Evolutionary conservation across 2,329 filamentous ascomycete genomes (phyloP).

Genomic region (Phoma sp.): DNA sequence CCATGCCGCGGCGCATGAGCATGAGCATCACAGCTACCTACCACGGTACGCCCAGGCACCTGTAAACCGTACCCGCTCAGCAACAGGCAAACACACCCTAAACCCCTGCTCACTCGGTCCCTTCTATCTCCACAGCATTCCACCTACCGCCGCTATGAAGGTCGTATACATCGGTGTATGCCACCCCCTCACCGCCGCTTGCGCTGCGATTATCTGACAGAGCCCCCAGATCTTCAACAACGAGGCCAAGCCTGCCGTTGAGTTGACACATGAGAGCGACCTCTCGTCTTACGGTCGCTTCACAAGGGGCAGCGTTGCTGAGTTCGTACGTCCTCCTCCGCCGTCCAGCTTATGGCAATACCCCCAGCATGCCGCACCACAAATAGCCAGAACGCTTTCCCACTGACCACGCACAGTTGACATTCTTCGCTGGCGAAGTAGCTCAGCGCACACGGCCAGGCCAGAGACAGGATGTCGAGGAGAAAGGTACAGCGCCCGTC

Average conservation of each 20-base stretch:
- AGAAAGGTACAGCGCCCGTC: slow-evolving; percentile 61
- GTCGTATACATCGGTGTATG: slow-evolving; percentile 85
- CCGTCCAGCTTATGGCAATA: background rate
- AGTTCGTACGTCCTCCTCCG: slow-evolving; percentile 34
- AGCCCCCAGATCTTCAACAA: slow-evolving; percentile 76
- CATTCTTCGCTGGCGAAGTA: slow-evolving; percentile 83
- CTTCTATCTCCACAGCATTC: background rate
- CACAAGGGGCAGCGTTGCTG: slow-evolving; percentile 58
- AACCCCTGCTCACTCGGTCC: too few species aligned
- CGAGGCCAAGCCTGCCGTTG: slow-evolving; percentile 72
- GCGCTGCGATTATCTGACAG: slow-evolving; percentile 19
- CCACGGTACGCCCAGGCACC: slow-evolving; percentile 2
- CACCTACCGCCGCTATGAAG: slow-evolving; percentile 68
- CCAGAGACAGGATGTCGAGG: slow-evolving; percentile 83
- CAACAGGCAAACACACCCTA: background rate
- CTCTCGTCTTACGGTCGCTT: slow-evolving; percentile 81
- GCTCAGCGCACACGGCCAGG: slow-evolving; percentile 84
- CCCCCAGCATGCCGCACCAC: background rate
- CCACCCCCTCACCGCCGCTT: slow-evolving; percentile 31
- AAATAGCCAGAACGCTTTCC: background rate
- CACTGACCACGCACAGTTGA: slow-evolving; percentile 63
- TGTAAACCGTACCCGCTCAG: background rate
- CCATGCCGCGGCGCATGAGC: slow-evolving; percentile 18
- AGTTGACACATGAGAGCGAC: slow-evolving; percentile 78
- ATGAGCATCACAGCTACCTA: slow-evolving; percentile 9